A percentile compares a stretch with the other conserved stretches of the same genome.
Conservation (phyloP, 1,284 basidiomycete genomes). For the Trichosporon sp. region DNA sequence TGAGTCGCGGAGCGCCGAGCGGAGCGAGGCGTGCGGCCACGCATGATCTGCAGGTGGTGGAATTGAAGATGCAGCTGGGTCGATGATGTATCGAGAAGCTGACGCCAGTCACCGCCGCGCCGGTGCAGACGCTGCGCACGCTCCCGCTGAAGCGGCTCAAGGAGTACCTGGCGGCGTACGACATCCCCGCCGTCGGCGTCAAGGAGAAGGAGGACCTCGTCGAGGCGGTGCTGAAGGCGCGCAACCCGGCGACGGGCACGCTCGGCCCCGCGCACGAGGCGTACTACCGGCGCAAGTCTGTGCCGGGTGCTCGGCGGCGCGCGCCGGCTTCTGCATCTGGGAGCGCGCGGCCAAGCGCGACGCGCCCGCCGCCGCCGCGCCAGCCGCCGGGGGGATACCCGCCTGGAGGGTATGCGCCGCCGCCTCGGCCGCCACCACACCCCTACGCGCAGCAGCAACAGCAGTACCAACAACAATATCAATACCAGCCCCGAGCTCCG, state of each 20-base stretch:
- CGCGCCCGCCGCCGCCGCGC: background rate
- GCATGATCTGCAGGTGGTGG: too few relatives aligned
- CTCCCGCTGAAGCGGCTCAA: conserved; percentile 47
- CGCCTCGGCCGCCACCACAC: conserved; percentile 17
- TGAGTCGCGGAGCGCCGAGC: conserved; percentile 23
- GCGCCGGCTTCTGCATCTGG: background rate
- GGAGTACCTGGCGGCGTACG: conserved; percentile 45
- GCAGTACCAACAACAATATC: background rate
- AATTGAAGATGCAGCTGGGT: background rate
- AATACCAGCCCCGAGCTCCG: background rate
- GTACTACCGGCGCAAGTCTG: conserved; percentile 42
- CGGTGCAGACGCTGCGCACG: conserved; percentile 33
- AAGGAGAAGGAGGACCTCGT: conserved; percentile 48
- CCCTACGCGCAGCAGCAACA: background rate
- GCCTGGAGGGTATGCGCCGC: too few relatives aligned
- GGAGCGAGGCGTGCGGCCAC: background rate
- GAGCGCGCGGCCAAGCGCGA: background rate
- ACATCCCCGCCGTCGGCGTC: conserved; percentile 38
- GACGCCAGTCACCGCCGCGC: conserved; percentile 40
- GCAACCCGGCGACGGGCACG: conserved; percentile 40
- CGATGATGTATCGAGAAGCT: conserved; percentile 11
- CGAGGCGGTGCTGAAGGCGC: conserved; percentile 39
- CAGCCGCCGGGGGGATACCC: conserved; percentile 1
- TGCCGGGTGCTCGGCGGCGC: conserved; percentile 25
- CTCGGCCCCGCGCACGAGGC: conserved; percentile 44